These are phyloP conservation scores for Geosmithia putterillii DNA, from an alignment of 2,329 filamentous ascomycete genomes.

Conservation along the genomic window DNA sequence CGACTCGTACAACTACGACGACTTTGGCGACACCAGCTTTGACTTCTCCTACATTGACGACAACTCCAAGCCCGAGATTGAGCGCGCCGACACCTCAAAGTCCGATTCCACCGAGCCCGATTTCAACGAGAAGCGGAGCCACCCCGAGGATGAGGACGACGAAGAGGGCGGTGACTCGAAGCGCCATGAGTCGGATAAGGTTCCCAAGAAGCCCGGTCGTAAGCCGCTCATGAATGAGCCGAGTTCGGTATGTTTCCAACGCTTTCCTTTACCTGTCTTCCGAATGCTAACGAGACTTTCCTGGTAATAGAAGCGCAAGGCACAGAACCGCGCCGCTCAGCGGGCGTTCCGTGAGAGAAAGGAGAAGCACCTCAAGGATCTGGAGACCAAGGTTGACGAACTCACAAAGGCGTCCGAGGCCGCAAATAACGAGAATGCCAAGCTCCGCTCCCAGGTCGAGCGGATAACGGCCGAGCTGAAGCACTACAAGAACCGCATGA, in stretches of 20 bases:
- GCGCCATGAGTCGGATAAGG: conserved; percentile 73
- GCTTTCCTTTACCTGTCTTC: neutral
- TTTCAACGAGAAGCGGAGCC: conserved; percentile 58
- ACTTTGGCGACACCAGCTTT: conserved; percentile 65
- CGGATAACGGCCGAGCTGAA: conserved; percentile 73
- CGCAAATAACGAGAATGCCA: conserved; percentile 73
- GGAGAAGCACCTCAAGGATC: conserved; percentile 77
- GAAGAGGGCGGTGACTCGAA: conserved; percentile 47
- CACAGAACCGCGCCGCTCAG: conserved; percentile 87
- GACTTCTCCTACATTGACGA: conserved; percentile 46
- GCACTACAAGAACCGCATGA: conserved; percentile 82
- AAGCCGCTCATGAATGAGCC: conserved; percentile 95
- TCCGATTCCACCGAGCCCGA: conserved; percentile 45
- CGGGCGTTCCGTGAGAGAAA: conserved; percentile 90
- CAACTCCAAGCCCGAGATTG: conserved; percentile 61
- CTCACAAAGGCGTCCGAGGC: conserved; percentile 73
- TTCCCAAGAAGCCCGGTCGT: conserved; percentile 87
- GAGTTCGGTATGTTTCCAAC: conserved; percentile 64
- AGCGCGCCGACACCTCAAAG: conserved; percentile 48
- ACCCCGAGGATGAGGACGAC: conserved; percentile 57
- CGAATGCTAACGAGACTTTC: neutral
- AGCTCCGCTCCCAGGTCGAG: conserved; percentile 78
- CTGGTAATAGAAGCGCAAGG: conserved; percentile 69
- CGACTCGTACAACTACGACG: conserved; percentile 64
- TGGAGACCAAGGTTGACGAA: conserved; percentile 67